Evolutionary conservation across 345 rosid species (phyloP).

Genomic region (Euphorbia lathyris): DNA sequence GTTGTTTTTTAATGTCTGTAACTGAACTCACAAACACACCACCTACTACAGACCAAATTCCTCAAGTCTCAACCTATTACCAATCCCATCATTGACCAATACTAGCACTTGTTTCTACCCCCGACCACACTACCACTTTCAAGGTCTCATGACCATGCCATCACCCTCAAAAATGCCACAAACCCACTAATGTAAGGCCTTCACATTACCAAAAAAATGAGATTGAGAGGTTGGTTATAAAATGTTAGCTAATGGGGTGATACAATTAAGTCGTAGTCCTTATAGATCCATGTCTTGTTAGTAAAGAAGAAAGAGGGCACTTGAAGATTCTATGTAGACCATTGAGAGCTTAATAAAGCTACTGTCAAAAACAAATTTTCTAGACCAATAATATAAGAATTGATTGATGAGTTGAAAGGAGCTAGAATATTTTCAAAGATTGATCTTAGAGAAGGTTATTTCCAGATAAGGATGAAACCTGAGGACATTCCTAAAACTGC

Average conservation of each 20-base stretch:
- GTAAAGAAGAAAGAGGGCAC: not conserved
- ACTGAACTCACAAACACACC: too few species aligned
- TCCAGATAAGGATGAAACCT: not conserved
- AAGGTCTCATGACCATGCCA: too few species aligned
- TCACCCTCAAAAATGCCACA: too few species aligned
- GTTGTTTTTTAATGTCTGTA: too few species aligned
- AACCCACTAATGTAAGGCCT: too few species aligned
- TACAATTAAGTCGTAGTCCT: not conserved
- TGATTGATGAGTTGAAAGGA: not conserved
- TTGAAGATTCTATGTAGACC: not conserved
- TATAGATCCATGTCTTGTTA: not conserved
- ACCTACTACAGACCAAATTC: too few species aligned
- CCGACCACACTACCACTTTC: too few species aligned
- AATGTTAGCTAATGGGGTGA: not conserved
- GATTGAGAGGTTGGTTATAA: too few species aligned
- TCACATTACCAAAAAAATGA: too few species aligned
- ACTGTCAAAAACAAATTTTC: not conserved
- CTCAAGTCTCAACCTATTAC: too few species aligned
- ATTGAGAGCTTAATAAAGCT: not conserved
- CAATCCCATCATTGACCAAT: too few species aligned
- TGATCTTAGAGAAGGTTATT: not conserved
- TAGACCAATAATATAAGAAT: not conserved
- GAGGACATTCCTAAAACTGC: not conserved
- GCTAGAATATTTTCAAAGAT: not conserved
- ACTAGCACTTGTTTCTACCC: too few species aligned